Conservation (phyloP, 805 yeast species). For the Metschnikowia bowlesiae region DNA sequence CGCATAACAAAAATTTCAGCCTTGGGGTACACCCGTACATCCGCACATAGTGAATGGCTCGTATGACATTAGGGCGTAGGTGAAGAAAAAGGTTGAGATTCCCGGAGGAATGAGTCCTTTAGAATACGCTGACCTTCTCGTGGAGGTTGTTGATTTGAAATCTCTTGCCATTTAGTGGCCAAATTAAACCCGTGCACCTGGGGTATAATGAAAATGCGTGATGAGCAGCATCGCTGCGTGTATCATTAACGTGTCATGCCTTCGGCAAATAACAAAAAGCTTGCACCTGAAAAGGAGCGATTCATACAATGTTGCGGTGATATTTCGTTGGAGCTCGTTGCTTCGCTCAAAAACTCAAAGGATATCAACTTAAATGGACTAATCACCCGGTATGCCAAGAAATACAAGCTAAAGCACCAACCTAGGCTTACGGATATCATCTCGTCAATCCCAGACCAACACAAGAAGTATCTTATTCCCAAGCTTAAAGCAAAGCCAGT, state of each 20-base stretch:
- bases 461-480: constrained; percentile 85
- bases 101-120: too few relatives aligned
- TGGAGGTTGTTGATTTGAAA: neutral
- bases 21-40: constrained; percentile 1
- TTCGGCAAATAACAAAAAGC: constrained; percentile 39
- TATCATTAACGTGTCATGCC: constrained; percentile 23
- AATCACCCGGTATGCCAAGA: constrained; percentile 78
- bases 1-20: constrained; percentile 3
- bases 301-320: constrained; percentile 91
- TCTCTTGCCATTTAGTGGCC: neutral
- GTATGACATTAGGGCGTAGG: too few relatives aligned
- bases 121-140: too few relatives aligned
- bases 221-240: neutral
- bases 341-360: constrained; percentile 65
- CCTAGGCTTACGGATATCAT: constrained; percentile 95
- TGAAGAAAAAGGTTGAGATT: too few relatives aligned
- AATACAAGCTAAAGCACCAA: constrained; percentile 85
- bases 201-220: neutral
- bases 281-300: constrained; percentile 89
- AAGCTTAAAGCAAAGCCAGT: constrained; percentile 98
- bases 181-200: constrained; percentile 4
- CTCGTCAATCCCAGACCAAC: constrained; percentile 92
- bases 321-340: constrained; percentile 78
- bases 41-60: neutral
- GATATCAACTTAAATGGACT: constrained; percentile 89